Base-by-base conservation (phyloP, 768 basidiomycete species). In the Lentinula boryana region DNA sequence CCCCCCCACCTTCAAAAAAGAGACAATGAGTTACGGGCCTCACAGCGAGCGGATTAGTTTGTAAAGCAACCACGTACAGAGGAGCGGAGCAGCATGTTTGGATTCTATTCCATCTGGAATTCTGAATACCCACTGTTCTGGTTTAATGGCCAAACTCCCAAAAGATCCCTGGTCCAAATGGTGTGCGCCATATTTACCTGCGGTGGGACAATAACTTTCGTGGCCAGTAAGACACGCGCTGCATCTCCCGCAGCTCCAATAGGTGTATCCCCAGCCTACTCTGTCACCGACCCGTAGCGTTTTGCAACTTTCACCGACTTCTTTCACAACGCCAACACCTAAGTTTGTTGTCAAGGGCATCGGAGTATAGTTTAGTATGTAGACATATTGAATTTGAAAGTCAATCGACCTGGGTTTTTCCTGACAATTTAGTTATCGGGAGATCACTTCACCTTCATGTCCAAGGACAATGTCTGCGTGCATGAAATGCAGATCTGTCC, bases 401-500 rank as follows among this genome's bases (percentile, higher is more conserved):
- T 23, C 21, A 8, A 48, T 48, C 46, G 46, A 8, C n/a, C 18
- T 48, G 8, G 4, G 9, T n/a, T 5, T 23, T n/a, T n/a, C n/a
- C n/a, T n/a, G n/a, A n/a, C n/a, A n/a, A 18, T 46, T 6, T 5
- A 15, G 41, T 5, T 48, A 16, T 59, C 33, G 21, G 27, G 13
- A 16, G 44, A 13, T 15, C 23, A 13, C 31, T n/a, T 51, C 55
- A 56, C 76, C 77, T 63, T 77, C 76, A 40, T 78, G 77, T 1
- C 77, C 74, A n/a, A 77, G 70, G 5, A 72, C 75, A 63, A 74
- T 74, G 52, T 74, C 73, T 5, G 27, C 52, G 10, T 56, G 13
- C 61, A 65, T 69, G 62, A 65, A 71, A 52, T 76, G 76, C 41
- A 70, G 66, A 63, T 78, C 76, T 0, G 77, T 77, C 48, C 74